Evolutionary conservation across 345 rosid genomes (phyloP).

Genomic region (Eucalyptus cloeziana): DNA sequence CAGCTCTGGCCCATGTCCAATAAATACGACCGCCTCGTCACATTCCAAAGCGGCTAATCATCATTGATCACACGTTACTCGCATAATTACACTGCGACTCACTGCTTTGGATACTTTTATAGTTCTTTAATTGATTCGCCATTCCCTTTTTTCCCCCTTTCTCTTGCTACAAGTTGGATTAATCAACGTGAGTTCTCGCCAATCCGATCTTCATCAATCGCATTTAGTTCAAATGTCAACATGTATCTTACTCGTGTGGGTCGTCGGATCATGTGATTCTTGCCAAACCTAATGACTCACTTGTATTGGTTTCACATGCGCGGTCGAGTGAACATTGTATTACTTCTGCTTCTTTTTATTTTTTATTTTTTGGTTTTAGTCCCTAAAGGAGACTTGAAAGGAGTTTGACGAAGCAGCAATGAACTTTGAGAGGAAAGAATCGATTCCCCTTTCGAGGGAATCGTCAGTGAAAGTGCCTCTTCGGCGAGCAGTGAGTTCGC

Average conservation of each 20-base stretch:
- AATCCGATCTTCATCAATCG: neutral
- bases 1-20: neutral
- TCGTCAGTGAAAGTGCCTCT: neutral
- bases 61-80: neutral
- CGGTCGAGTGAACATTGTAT: neutral
- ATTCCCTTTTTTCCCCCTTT: neutral
- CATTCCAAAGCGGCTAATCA: neutral
- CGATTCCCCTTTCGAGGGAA: neutral
- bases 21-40: neutral
- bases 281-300: neutral
- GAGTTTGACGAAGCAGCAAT: neutral
- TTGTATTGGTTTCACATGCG: neutral
- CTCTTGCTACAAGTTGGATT: neutral
- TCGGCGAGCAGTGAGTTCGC: neutral
- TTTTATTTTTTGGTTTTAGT: neutral
- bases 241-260: neutral
- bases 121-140: neutral
- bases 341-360: no score
- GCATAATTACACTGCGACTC: neutral
- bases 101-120: neutral
- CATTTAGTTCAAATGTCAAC: neutral
- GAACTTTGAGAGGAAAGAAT: neutral
- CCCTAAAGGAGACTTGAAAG: neutral
- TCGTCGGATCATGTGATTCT: neutral
- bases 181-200: neutral